phyloP scores from a whole-genome alignment of 768 basidiomycete species.

The Suillus discolor region DNA sequence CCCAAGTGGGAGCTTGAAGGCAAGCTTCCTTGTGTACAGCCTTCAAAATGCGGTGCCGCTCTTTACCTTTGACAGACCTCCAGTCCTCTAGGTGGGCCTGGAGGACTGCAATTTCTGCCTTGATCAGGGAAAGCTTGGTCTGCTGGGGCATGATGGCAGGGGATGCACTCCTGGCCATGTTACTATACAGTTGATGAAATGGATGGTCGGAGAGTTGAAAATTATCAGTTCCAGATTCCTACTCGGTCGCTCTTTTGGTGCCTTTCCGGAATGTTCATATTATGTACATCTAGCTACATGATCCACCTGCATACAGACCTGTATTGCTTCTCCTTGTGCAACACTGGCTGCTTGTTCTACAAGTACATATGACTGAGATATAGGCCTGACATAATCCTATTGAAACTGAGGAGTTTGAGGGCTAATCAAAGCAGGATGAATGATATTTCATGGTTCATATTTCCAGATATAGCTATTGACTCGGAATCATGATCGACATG shows the following conservation, averaged over 20 bases:
- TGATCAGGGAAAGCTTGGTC: not conserved
- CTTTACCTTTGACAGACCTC: not conserved
- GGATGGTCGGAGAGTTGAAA: not conserved
- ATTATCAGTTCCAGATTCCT: not conserved
- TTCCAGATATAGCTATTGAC: no score
- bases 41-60: not conserved
- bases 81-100: not conserved
- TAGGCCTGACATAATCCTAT: not conserved
- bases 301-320: no score
- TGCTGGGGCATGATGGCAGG: not conserved
- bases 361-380: not conserved
- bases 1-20: not conserved
- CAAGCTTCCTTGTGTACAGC: not conserved
- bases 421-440: no score
- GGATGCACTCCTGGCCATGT: not conserved
- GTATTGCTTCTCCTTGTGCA: no score
- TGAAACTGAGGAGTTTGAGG: not conserved
- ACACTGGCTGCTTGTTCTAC: no score
- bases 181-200: not conserved
- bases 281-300: not conserved
- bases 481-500: no score
- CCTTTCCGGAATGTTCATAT: not conserved
- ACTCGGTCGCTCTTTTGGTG: not conserved
- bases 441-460: no score
- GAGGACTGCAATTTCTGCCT: not conserved